These are phyloP conservation scores for Lipomyces japonicus DNA, from an alignment of 805 yeast species.

Conservation along the genomic window DNA sequence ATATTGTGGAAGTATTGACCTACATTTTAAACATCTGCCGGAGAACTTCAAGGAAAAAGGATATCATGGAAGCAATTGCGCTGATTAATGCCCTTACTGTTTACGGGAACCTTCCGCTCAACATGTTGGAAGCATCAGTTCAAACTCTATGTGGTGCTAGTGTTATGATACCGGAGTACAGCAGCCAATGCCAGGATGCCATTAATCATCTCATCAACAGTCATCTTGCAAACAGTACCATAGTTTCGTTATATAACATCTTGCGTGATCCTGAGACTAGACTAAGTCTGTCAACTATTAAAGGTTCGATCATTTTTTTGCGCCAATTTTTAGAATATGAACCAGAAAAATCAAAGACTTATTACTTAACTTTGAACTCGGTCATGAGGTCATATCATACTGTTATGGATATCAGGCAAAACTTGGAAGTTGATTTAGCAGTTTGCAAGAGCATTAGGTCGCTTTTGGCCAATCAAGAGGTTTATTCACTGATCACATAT, in stretches of 20 bases:
- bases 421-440: conserved; percentile 43
- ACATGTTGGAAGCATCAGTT: conserved; percentile 40
- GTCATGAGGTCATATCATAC: conserved; percentile 39
- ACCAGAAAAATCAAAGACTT: conserved; percentile 32
- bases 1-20: conserved; percentile 39
- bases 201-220: conserved; percentile 42
- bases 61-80: conserved; percentile 42
- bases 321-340: conserved; percentile 32
- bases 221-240: conserved; percentile 40
- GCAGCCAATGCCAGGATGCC: conserved; percentile 41
- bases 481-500: conserved; percentile 31
- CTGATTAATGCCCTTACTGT: conserved; percentile 45
- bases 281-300: conserved; percentile 35
- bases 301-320: conserved; percentile 40
- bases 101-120: conserved; percentile 48
- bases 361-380: conserved; percentile 34
- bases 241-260: conserved; percentile 36
- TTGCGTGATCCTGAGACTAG: conserved; percentile 33
- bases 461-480: conserved; percentile 39
- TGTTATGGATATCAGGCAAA: conserved; percentile 38
- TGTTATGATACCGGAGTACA: conserved; percentile 39
- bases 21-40: conserved; percentile 41
- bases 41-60: conserved; percentile 40
- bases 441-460: conserved; percentile 43
- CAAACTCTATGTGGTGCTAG: conserved; percentile 48